Evolutionary conservation across 1,284 basidiomycete genomes (phyloP).

Genomic region (Ganoderma lucidum): DNA sequence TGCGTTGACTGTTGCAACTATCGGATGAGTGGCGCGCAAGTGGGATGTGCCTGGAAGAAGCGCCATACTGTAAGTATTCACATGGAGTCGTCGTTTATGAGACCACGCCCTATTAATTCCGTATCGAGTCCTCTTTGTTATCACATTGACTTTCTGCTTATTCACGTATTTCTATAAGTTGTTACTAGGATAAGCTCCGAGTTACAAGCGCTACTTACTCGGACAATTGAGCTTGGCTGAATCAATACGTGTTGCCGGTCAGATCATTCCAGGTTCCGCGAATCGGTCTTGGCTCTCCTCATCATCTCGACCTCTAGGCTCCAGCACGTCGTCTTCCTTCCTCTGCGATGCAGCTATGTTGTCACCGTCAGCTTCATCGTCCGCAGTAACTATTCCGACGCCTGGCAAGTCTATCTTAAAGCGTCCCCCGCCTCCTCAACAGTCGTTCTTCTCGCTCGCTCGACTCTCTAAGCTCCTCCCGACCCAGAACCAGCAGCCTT

Average conservation of each 20-base stretch:
- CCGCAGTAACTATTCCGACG: slow-evolving; percentile 76
- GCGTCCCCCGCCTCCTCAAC: slow-evolving; percentile 72
- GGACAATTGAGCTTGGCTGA: neutral
- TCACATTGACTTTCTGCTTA: neutral
- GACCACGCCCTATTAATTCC: neutral
- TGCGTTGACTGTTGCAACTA: neutral
- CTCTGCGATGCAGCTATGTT: slow-evolving; percentile 43
- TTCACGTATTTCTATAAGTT: neutral
- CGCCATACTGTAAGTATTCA: neutral
- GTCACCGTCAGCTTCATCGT: slow-evolving; percentile 68
- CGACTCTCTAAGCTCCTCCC: slow-evolving; percentile 74
- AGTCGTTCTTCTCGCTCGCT: slow-evolving; percentile 68
- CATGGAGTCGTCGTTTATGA: neutral
- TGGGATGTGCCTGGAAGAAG: neutral
- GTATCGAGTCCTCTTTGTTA: neutral
- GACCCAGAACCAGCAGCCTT: slow-evolving; percentile 45
- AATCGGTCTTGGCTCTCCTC: slow-evolving; percentile 11
- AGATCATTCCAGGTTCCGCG: slow-evolving; percentile 18
- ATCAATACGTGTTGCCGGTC: slow-evolving; percentile 8
- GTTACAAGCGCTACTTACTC: neutral
- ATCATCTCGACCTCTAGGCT: slow-evolving; percentile 21
- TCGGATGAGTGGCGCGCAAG: neutral
- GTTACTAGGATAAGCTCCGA: neutral
- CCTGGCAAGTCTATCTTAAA: slow-evolving; percentile 84
- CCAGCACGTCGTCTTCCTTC: slow-evolving; percentile 14